These are phyloP conservation scores for Venustampulla echinocandica DNA, from an alignment of 495 filamentous ascomycete species.

Conservation along the genomic window DNA sequence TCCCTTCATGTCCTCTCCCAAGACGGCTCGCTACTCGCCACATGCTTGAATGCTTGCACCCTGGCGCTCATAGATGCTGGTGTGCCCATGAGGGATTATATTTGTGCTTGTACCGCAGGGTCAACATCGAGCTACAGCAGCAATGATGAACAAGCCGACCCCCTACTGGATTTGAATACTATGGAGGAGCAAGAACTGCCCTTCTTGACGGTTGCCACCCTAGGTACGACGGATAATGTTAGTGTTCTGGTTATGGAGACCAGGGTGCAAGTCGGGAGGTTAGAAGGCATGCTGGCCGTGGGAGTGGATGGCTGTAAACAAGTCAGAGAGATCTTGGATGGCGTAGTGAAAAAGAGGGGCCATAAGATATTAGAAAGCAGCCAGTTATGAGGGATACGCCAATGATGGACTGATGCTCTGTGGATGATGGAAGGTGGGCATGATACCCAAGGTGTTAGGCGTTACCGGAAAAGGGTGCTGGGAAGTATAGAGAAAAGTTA, in stretches of 20 bases:
- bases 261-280: slow-evolving; percentile 59
- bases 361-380: slow-evolving; percentile 47
- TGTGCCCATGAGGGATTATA: slow-evolving; percentile 85
- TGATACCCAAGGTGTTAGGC: not conserved
- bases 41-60: slow-evolving; percentile 84
- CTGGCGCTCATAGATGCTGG: slow-evolving; percentile 91
- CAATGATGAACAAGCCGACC: slow-evolving; percentile 66
- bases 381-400: slow-evolving; percentile 2
- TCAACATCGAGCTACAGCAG: slow-evolving; percentile 58
- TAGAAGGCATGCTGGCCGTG: slow-evolving; percentile 88
- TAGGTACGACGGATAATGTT: slow-evolving; percentile 63
- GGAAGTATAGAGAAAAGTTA: too few species aligned
- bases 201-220: slow-evolving; percentile 74
- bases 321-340: slow-evolving; percentile 68
- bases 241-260: slow-evolving; percentile 77
- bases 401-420: not conserved
- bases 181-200: slow-evolving; percentile 88
- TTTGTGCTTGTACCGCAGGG: slow-evolving; percentile 80
- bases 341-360: slow-evolving; percentile 58
- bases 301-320: slow-evolving; percentile 88
- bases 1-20: slow-evolving; percentile 79
- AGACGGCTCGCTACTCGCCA: slow-evolving; percentile 84
- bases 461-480: not conserved
- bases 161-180: slow-evolving; percentile 77
- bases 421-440: not conserved